These are phyloP conservation scores for Hemerocallis citrina DNA, from an alignment of 106 monocot genomes.

Conservation along the genomic window DNA sequence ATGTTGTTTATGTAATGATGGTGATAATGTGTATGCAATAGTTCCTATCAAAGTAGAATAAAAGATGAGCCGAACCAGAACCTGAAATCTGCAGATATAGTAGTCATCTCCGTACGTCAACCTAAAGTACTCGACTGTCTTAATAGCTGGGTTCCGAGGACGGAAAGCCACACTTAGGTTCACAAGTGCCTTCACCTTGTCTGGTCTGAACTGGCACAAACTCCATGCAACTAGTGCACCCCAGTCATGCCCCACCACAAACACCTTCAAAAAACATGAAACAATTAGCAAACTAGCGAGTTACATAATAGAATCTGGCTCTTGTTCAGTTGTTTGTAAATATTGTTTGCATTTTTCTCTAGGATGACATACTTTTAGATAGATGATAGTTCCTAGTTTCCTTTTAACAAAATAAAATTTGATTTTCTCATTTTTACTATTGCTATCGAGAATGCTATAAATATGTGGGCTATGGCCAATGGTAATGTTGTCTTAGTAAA, in stretches of 20 bases:
- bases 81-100: slow-evolving; percentile 25
- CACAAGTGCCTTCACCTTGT: slow-evolving; percentile 19
- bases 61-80: neutral
- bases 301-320: too few relatives aligned
- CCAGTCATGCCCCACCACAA: slow-evolving; percentile 22
- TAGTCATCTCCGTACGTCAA: slow-evolving; percentile 12
- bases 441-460: too few relatives aligned
- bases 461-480: too few relatives aligned
- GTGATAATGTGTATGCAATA: neutral
- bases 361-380: too few relatives aligned
- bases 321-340: too few relatives aligned
- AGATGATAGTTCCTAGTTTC: too few relatives aligned
- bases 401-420: too few relatives aligned
- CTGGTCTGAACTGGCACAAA: slow-evolving; percentile 16
- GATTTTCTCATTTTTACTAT: too few relatives aligned
- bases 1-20: too few relatives aligned
- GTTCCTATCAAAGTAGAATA: neutral
- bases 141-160: neutral
- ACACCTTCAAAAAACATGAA: slow-evolving; percentile 3
- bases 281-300: too few relatives aligned
- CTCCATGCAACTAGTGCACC: slow-evolving; percentile 15
- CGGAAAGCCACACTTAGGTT: slow-evolving; percentile 14
- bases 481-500: too few relatives aligned
- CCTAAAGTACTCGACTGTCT: slow-evolving; percentile 4
- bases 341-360: too few relatives aligned